Base-by-base conservation (phyloP, 2,329 filamentous ascomycete species). In the Beauveria sp. region DNA sequence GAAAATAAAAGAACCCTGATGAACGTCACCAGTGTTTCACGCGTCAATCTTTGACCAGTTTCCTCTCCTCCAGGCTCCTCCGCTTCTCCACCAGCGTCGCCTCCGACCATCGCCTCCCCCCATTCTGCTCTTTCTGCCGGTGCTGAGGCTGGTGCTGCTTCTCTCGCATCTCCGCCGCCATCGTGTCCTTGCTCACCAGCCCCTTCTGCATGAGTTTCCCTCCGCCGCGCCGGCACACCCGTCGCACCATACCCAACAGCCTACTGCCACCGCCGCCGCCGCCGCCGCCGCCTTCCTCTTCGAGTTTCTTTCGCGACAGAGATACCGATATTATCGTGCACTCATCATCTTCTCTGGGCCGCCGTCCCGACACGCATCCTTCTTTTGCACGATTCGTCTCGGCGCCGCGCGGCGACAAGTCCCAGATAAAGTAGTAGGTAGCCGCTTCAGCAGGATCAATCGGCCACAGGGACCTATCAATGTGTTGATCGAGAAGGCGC, bases 401-500 rank as follows among this genome's bases (percentile, higher is more conserved):
- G 42, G n/a, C 10, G 7, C 42, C 42, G 18, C 18, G 12, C 12
- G 22, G 5, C 22, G 53, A 46, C 24, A 31, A 7, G 48, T 40
- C 31, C 59, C 59, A 61, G 42, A 61, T 54, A 43, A 61, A 61
- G 12, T 54, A 43, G 43, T 48, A 61, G 16, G 48, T 20, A 20
- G 42, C 59, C 16, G 59, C 59, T 9, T 61, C 59, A 20, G 59
- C 34, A 16, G 59, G 59, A 16, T 48, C 50, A 20, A 61, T 48
- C 14, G 42, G 42, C 50, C 18, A 46, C 26, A 55, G 16, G 16
- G 59, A 61, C 59, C 22, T 38, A 31, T 61, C 59, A 43, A 61
- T 54, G 14, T 54, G 50, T 14, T 61, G 59, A 26, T 61, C 59
- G 51, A 61, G 59, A 18, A 61, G 20, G 28, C 59, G 50, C n/a